Evolutionary conservation across 1,284 basidiomycete species (phyloP).

Genomic region (Cryptococcus sp.): DNA sequence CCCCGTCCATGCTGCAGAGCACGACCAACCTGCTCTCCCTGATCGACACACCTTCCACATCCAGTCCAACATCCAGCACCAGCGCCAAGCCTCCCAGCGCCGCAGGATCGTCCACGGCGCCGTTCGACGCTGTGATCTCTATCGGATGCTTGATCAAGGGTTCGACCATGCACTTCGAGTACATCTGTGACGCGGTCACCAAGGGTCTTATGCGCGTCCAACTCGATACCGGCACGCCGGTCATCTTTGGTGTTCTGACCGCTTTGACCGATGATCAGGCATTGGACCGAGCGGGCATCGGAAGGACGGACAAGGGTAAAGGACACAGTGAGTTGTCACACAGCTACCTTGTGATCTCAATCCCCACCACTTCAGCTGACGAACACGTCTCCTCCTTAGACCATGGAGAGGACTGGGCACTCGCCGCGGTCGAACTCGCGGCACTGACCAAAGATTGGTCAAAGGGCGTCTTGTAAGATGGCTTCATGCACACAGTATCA

Average conservation of each 20-base stretch:
- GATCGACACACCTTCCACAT: conserved; percentile 59
- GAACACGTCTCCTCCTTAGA: conserved; percentile 26
- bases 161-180: conserved; percentile 96
- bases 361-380: neutral
- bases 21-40: conserved; percentile 63
- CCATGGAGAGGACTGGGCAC: conserved; percentile 88
- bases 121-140: conserved; percentile 93
- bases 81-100: conserved; percentile 47
- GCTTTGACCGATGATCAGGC: conserved; percentile 93
- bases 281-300: conserved; percentile 81
- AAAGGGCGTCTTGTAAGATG: conserved; percentile 57
- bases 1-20: conserved; percentile 46
- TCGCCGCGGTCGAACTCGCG: conserved; percentile 92
- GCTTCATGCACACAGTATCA: neutral
- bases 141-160: conserved; percentile 98
- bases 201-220: conserved; percentile 93
- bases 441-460: conserved; percentile 71
- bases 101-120: conserved; percentile 60
- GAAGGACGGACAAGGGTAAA: conserved; percentile 46
- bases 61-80: conserved; percentile 56
- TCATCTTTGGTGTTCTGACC: conserved; percentile 95
- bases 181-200: conserved; percentile 91
- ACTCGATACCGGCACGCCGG: conserved; percentile 88
- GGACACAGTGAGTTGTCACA: conserved; percentile 51
- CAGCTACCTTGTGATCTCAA: neutral